Conservation (phyloP, 2,329 filamentous ascomycete genomes). For the Lecanosticta acicola region DNA sequence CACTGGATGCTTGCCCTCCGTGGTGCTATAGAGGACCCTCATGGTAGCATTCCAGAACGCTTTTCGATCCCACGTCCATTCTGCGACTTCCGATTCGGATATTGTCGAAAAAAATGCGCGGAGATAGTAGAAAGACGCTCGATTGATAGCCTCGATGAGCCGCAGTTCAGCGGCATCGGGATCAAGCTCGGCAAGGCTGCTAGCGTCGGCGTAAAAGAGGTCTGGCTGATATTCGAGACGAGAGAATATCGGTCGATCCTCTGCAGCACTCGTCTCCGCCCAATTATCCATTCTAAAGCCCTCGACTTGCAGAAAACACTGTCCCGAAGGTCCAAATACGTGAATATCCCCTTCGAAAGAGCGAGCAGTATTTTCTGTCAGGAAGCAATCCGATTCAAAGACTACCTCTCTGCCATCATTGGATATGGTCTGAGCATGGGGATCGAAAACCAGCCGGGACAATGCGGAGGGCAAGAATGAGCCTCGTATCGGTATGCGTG, state of each 20-base stretch:
- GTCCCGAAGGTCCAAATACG: slow-evolving; percentile 19
- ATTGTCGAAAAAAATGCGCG: slow-evolving; percentile 13
- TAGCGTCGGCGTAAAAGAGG: slow-evolving; percentile 13
- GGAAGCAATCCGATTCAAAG: slow-evolving; percentile 16
- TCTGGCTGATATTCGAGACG: slow-evolving; percentile 13
- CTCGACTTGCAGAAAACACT: slow-evolving; percentile 15
- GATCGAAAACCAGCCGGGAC: slow-evolving; percentile 14
- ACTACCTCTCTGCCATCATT: slow-evolving; percentile 21
- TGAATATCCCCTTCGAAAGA: slow-evolving; percentile 16
- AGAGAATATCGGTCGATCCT: slow-evolving; percentile 17
- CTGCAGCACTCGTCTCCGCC: slow-evolving; percentile 8
- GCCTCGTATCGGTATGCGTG: slow-evolving; percentile 16
- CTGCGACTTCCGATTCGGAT: slow-evolving; percentile 7
- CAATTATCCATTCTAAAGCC: slow-evolving; percentile 18
- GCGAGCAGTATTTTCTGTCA: slow-evolving; percentile 16
- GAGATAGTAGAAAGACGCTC: slow-evolving; percentile 14
- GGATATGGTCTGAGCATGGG: slow-evolving; percentile 13
- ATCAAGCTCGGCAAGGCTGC: slow-evolving; percentile 9
- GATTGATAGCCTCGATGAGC: slow-evolving; percentile 16
- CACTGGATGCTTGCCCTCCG: slow-evolving; percentile 11
- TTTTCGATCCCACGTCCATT: slow-evolving; percentile 17
- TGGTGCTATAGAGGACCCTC: slow-evolving; percentile 9
- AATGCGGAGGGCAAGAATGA: slow-evolving; percentile 15
- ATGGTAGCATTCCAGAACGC: slow-evolving; percentile 12
- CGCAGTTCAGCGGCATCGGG: slow-evolving; percentile 9